These are phyloP conservation scores for Pichia sp. DNA, from an alignment of 1,139 yeast species.

Conservation along the genomic window DNA sequence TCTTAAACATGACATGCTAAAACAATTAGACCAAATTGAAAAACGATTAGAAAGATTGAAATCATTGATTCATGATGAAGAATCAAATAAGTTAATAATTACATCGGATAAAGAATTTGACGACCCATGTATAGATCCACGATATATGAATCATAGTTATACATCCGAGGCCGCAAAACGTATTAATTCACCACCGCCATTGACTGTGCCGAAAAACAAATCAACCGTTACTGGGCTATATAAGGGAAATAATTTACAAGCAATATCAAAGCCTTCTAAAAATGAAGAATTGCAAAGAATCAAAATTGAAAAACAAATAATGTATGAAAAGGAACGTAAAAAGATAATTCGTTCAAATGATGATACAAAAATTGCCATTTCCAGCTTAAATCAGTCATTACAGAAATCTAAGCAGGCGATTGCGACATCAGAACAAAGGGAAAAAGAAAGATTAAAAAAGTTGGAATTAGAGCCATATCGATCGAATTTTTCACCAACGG, in stretches of 20 bases:
- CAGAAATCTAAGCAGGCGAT: background rate
- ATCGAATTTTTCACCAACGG: conserved; percentile 4
- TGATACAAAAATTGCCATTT: conserved; percentile 3
- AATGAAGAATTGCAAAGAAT: conserved; percentile 6
- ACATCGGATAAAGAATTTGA: conserved; percentile 45
- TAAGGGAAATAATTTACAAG: conserved; percentile 8
- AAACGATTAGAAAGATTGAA: conserved; percentile 1
- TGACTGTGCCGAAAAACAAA: background rate
- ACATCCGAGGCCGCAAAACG: background rate
- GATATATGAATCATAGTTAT: conserved; percentile 7
- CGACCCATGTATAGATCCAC: conserved; percentile 66
- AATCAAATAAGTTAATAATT: conserved; percentile 3
- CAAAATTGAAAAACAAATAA: conserved; percentile 1
- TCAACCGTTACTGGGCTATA: conserved; percentile 4
- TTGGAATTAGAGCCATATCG: background rate
- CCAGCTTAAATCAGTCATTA: conserved; percentile 3
- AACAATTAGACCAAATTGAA: conserved; percentile 3
- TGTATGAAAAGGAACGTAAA: conserved; percentile 1
- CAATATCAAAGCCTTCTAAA: background rate
- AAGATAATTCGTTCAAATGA: conserved; percentile 2
- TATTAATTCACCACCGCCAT: background rate
- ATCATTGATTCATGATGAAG: conserved; percentile 2
- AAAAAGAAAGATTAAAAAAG: conserved; percentile 1
- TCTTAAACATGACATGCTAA: conserved; percentile 1
- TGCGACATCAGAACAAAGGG: background rate